Conservation (phyloP, 352 stramenopile genomes). For the Globisporangium okanoganense region DNA sequence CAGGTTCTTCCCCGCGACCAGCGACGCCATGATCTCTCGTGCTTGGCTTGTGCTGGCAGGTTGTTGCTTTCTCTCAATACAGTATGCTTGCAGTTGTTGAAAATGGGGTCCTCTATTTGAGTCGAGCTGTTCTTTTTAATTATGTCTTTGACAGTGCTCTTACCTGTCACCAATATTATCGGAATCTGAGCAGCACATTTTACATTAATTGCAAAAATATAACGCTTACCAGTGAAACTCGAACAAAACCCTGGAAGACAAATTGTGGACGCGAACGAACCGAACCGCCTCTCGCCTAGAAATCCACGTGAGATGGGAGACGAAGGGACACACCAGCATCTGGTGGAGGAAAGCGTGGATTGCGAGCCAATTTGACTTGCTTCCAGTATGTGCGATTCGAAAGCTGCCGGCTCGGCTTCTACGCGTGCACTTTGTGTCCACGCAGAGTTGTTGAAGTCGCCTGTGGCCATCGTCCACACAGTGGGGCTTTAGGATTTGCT, state of each 20-base stretch:
- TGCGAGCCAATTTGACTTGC: not conserved
- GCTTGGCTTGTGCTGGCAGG: not conserved
- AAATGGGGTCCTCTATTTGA: too few species aligned
- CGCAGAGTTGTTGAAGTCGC: too few species aligned
- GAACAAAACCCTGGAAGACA: not conserved
- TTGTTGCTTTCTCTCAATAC: not conserved
- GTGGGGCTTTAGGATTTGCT: too few species aligned
- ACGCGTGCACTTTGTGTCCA: too few species aligned
- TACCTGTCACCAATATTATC: too few species aligned
- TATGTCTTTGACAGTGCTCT: too few species aligned
- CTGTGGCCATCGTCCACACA: too few species aligned
- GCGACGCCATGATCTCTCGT: slow-evolving; percentile 32
- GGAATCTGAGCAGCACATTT: too few species aligned
- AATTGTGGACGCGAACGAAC: slow-evolving; percentile 1
- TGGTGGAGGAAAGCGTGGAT: not conserved
- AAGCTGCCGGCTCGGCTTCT: not conserved
- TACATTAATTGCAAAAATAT: too few species aligned
- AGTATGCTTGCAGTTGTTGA: not conserved
- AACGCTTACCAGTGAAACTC: too few species aligned
- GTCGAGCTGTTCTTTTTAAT: not conserved
- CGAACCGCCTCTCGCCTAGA: slow-evolving; percentile 1
- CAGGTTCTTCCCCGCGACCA: slow-evolving; percentile 67
- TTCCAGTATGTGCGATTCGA: not conserved
- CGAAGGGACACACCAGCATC: not conserved
- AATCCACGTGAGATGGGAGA: slow-evolving; percentile 2